Evolutionary conservation across 768 basidiomycete genomes (phyloP).

Genomic region (Calocybe cyanea): DNA sequence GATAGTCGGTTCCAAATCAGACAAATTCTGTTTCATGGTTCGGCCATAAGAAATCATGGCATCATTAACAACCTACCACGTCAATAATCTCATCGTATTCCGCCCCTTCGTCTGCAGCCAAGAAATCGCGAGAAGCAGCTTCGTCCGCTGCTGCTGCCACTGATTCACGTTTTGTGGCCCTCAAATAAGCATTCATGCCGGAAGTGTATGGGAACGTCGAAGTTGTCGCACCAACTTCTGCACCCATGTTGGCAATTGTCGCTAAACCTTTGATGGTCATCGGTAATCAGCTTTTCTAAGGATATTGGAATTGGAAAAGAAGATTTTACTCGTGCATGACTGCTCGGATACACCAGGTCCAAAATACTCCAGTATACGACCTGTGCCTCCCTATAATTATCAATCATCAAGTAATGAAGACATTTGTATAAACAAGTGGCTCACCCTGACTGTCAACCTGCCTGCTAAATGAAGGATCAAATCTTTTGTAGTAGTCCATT

Average conservation of each 20-base stretch:
- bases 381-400: slow-evolving; percentile 80
- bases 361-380: slow-evolving; percentile 94
- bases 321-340: slow-evolving; percentile 79
- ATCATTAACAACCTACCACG: slow-evolving; percentile 54
- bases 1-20: slow-evolving; percentile 84
- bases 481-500: slow-evolving; percentile 96
- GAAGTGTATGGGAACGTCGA: slow-evolving; percentile 95
- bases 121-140: slow-evolving; percentile 74
- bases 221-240: slow-evolving; percentile 99
- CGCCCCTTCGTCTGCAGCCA: slow-evolving; percentile 79
- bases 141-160: slow-evolving; percentile 85
- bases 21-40: slow-evolving; percentile 60
- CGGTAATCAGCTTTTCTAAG: too few relatives aligned
- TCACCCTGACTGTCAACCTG: slow-evolving; percentile 85
- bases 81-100: slow-evolving; percentile 96
- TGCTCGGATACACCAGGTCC: slow-evolving; percentile 86
- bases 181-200: slow-evolving; percentile 85
- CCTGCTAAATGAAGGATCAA: slow-evolving; percentile 93
- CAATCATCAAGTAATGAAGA: neutral
- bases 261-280: slow-evolving; percentile 59
- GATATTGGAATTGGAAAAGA: neutral
- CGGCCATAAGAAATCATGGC: neutral
- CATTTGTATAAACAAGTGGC: slow-evolving; percentile 20
- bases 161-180: slow-evolving; percentile 82
- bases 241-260: slow-evolving; percentile 98